phyloP scores from a whole-genome alignment of 371 early-diverging fungal species.

The Haplosporangium sp. region DNA sequence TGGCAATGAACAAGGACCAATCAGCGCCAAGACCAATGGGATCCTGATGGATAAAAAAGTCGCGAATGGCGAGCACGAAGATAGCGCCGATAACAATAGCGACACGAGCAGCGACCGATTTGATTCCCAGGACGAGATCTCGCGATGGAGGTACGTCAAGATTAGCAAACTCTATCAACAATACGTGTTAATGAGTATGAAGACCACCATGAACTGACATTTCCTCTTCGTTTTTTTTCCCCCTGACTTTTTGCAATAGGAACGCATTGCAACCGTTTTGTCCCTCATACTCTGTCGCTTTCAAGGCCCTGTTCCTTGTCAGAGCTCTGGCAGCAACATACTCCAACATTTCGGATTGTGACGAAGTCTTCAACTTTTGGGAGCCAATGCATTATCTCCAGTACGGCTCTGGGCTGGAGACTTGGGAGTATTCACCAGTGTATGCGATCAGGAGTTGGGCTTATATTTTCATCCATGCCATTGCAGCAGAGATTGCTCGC shows the following conservation, averaged over 20 bases:
- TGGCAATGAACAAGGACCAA: constrained; percentile 7
- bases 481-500: constrained; percentile 58
- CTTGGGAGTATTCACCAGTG: constrained; percentile 96
- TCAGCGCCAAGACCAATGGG: constrained; percentile 16
- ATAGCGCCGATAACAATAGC: constrained; percentile 24
- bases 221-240: background rate
- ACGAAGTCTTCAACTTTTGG: constrained; percentile 97
- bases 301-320: constrained; percentile 66
- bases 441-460: constrained; percentile 92
- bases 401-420: constrained; percentile 88
- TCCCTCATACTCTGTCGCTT: constrained; percentile 68
- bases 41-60: constrained; percentile 22
- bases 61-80: constrained; percentile 11
- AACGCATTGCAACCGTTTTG: constrained; percentile 40
- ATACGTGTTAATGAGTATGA: no score
- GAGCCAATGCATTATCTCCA: constrained; percentile 92
- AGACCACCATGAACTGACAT: no score
- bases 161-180: no score
- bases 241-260: background rate
- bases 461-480: constrained; percentile 75
- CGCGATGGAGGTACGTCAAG: constrained; percentile 16
- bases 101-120: constrained; percentile 24
- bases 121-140: constrained; percentile 11
- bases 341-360: constrained; percentile 82
- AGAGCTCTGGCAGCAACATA: constrained; percentile 76